Conservation (phyloP, 768 basidiomycete species). For the Leccinum uliginosum region DNA sequence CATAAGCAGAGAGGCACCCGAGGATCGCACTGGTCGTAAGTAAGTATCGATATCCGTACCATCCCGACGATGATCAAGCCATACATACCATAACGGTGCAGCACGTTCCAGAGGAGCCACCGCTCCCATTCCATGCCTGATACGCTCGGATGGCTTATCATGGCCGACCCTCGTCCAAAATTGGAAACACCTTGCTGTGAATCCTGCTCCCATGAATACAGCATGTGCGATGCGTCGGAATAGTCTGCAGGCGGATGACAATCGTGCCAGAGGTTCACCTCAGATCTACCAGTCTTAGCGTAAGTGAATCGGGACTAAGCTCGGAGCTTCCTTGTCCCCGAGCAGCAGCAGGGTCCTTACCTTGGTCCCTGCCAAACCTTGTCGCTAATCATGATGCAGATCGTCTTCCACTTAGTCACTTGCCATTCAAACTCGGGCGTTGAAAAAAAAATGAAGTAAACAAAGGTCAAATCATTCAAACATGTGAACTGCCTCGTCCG, state of each 20-base stretch:
- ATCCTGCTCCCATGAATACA: background rate
- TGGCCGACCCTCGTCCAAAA: background rate
- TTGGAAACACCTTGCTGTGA: conserved; percentile 1
- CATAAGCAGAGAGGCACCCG: conserved; percentile 5
- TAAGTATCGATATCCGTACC: background rate
- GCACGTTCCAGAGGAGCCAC: background rate
- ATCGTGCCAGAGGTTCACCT: conserved; percentile 5
- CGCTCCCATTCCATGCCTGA: background rate
- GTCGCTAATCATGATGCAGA: background rate
- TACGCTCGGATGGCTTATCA: background rate
- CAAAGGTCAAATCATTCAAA: background rate
- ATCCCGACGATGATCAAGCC: background rate
- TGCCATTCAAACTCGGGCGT: background rate
- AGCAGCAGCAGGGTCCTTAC: background rate
- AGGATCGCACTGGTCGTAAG: background rate
- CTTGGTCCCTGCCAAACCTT: background rate
- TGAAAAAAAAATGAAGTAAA: background rate
- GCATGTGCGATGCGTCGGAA: conserved; percentile 10
- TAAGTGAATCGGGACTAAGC: background rate
- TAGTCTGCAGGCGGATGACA: background rate
- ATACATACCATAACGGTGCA: background rate
- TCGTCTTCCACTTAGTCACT: background rate
- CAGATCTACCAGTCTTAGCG: background rate
- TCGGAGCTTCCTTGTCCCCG: background rate
- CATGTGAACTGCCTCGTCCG: background rate